Conservation (phyloP, 768 basidiomycete genomes). For the Mrakia blollopis region DNA sequence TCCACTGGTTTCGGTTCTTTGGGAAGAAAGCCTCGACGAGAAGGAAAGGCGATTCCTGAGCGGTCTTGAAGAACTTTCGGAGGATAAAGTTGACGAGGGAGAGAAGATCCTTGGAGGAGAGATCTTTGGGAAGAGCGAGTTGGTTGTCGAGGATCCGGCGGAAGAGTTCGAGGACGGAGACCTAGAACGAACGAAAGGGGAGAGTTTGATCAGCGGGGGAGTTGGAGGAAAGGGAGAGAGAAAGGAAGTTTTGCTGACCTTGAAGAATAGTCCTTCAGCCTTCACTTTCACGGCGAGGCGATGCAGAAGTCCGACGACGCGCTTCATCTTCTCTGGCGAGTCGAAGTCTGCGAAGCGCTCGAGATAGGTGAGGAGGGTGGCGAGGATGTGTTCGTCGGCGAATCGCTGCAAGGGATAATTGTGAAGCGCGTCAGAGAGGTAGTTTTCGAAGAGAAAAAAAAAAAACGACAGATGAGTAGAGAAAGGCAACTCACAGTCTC, state of each 20-base stretch:
- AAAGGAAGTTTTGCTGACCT: constrained; percentile 52
- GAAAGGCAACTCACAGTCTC: constrained; percentile 60
- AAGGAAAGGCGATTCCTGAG: constrained; percentile 76
- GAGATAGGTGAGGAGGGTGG: constrained; percentile 77
- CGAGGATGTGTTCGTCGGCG: constrained; percentile 75
- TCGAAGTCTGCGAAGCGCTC: constrained; percentile 76
- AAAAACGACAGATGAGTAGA: not conserved
- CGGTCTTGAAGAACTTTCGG: constrained; percentile 88
- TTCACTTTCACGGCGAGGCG: constrained; percentile 85
- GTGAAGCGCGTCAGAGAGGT: not conserved
- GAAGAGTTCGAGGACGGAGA: constrained; percentile 83
- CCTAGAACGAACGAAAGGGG: constrained; percentile 50
- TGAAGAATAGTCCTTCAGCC: constrained; percentile 92
- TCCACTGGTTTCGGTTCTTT: constrained; percentile 81
- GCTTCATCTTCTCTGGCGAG: constrained; percentile 75
- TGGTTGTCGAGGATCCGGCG: constrained; percentile 77
- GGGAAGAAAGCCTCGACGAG: constrained; percentile 69
- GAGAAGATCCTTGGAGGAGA: constrained; percentile 74
- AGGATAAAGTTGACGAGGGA: constrained; percentile 79
- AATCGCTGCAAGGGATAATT: constrained; percentile 61
- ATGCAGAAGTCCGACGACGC: constrained; percentile 82
- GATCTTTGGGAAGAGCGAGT: constrained; percentile 64
- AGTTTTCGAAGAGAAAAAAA: not conserved
- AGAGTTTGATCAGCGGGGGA: not conserved
- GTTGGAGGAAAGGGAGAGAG: not conserved